Conservation (phyloP, 768 basidiomycete genomes). For the Pleurotus djamor region DNA sequence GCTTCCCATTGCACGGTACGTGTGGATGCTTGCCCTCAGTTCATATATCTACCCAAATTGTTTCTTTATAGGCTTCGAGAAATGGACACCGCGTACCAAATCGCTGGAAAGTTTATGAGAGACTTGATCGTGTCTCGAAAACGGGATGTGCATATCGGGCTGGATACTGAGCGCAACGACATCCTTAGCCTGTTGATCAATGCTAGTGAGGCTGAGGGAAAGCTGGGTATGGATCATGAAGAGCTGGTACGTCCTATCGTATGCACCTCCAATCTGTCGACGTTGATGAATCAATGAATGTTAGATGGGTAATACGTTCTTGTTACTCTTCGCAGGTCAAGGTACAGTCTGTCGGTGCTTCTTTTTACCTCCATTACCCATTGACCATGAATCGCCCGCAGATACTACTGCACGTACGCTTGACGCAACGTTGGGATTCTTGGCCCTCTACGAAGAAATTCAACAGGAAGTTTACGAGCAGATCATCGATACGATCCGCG, state of each 20-base stretch:
- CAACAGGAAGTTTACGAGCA: conserved; percentile 48
- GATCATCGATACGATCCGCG: conserved; percentile 33
- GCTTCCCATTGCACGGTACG: conserved; percentile 32
- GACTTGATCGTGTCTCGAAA: conserved; percentile 29
- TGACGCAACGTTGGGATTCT: conserved; percentile 41
- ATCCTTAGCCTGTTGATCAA: conserved; percentile 39
- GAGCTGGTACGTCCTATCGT: conserved; percentile 21
- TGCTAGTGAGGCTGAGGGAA: conserved; percentile 37
- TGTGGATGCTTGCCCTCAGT: not conserved
- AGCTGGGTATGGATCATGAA: conserved; percentile 33
- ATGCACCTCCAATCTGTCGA: not conserved
- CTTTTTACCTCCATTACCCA: no score
- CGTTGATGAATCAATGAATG: not conserved
- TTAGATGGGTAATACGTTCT: conserved; percentile 45
- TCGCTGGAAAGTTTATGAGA: conserved; percentile 34
- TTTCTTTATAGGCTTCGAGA: not conserved
- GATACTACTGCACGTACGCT: conserved; percentile 52
- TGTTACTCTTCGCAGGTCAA: conserved; percentile 57
- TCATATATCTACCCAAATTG: not conserved
- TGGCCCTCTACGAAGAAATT: conserved; percentile 41
- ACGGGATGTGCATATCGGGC: conserved; percentile 14
- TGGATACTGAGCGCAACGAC: not conserved
- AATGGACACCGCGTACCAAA: conserved; percentile 26
- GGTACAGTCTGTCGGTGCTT: conserved; percentile 24
- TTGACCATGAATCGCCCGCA: conserved; percentile 10